A percentile compares a stretch with the other conserved stretches of the same genome.
phyloP scores from a whole-genome alignment of 2,329 filamentous ascomycete genomes.

The Tothia fuscella region DNA sequence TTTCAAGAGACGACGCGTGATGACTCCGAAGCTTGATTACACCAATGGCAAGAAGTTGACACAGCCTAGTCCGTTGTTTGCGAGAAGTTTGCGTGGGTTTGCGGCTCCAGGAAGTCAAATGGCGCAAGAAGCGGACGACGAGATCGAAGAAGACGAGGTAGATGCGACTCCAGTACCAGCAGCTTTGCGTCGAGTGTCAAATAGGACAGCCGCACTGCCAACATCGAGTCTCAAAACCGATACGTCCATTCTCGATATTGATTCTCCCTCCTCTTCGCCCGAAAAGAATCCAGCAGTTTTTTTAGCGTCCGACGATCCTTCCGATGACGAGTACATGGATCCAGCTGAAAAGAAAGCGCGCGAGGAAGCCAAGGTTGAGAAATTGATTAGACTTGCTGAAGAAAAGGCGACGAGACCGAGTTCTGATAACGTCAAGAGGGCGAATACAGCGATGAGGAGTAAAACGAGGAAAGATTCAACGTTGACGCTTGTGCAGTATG shows the following conservation, averaged over 20 bases:
- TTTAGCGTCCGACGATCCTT: slow-evolving; percentile 16
- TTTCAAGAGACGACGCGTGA: slow-evolving; percentile 7
- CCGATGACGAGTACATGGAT: slow-evolving; percentile 37
- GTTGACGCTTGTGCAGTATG: slow-evolving; percentile 37
- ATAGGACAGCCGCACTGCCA: not conserved
- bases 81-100: slow-evolving; percentile 39
- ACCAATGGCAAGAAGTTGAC: slow-evolving; percentile 19
- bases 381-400: slow-evolving; percentile 35
- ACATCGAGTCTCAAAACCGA: slow-evolving; percentile 10
- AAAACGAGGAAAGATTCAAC: slow-evolving; percentile 48
- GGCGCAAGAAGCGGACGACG: slow-evolving; percentile 20
- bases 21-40: slow-evolving; percentile 24
- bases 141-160: slow-evolving; percentile 24
- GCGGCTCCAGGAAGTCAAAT: slow-evolving; percentile 39
- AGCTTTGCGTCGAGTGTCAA: too few relatives aligned
- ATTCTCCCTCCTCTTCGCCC: slow-evolving; percentile 12
- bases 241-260: slow-evolving; percentile 5
- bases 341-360: slow-evolving; percentile 43
- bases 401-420: slow-evolving; percentile 30
- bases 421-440: slow-evolving; percentile 31
- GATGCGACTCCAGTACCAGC: slow-evolving; percentile 15
- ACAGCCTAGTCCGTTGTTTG: slow-evolving; percentile 25
- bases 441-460: slow-evolving; percentile 42
- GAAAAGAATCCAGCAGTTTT: not conserved
- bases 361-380: slow-evolving; percentile 33